Percentiles rank a stretch among this genome's conserved stretches.
Conservation (phyloP, 2,329 filamentous ascomycete species). For the Uncinocarpus reesii region DNA sequence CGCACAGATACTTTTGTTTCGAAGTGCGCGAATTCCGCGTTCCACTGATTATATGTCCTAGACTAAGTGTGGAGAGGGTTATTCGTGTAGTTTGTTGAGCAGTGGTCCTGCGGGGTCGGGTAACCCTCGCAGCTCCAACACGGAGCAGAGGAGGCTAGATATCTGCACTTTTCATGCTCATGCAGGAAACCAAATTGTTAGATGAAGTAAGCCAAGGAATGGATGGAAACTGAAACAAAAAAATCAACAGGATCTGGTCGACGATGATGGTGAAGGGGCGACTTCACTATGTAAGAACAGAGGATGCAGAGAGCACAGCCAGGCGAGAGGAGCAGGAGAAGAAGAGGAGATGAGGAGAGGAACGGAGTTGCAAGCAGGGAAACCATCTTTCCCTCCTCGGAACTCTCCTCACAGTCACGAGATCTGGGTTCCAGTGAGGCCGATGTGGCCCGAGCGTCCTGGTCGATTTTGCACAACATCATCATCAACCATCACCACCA, state of each 20-base stretch:
- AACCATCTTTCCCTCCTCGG: slow-evolving; percentile 4
- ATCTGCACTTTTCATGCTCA: slow-evolving; percentile 22
- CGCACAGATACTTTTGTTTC: neutral
- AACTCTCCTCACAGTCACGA: slow-evolving; percentile 14
- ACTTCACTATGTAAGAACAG: neutral
- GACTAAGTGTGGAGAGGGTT: neutral
- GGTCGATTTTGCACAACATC: slow-evolving; percentile 17
- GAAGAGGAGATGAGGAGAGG: slow-evolving; percentile 1
- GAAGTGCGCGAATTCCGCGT: neutral
- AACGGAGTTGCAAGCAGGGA: slow-evolving; percentile 8
- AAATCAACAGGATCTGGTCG: neutral
- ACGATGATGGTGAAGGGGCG: neutral
- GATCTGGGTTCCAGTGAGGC: slow-evolving; percentile 12
- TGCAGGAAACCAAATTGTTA: neutral
- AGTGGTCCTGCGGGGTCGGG: slow-evolving; percentile 22
- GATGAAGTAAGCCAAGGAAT: slow-evolving; percentile 12
- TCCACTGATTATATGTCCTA: neutral
- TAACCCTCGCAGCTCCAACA: slow-evolving; percentile 22
- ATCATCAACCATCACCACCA: neutral
- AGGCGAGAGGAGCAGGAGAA: slow-evolving; percentile 1
- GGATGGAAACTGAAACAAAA: slow-evolving; percentile 6
- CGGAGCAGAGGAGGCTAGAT: slow-evolving; percentile 22
- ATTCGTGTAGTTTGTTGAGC: slow-evolving; percentile 18
- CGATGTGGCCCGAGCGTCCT: slow-evolving; percentile 17
- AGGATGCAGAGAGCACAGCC: neutral